These are phyloP conservation scores for Saururus chinensis DNA, from an alignment of 164 flowering plant species.

Conservation along the genomic window DNA sequence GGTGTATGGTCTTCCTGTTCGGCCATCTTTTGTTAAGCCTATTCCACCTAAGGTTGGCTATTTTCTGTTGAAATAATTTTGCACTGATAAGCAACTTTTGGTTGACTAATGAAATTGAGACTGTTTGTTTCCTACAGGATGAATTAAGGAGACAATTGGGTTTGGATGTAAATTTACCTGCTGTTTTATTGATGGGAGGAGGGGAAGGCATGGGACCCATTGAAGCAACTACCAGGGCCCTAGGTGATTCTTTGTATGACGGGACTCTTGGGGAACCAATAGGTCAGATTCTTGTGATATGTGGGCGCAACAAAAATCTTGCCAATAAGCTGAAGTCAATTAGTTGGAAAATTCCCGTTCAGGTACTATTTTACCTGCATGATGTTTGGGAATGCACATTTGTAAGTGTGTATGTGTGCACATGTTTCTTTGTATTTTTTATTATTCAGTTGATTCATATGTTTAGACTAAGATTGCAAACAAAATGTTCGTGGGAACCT, in stretches of 20 bases:
- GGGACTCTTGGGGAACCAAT: constrained; percentile 54
- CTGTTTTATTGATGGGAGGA: constrained; percentile 95
- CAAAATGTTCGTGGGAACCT: too few species aligned
- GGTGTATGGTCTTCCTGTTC: constrained; percentile 93
- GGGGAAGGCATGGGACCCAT: constrained; percentile 99
- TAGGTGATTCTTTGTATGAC: constrained; percentile 66
- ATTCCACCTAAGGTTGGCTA: constrained; percentile 70
- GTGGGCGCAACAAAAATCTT: constrained; percentile 92
- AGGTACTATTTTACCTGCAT: constrained; percentile 33
- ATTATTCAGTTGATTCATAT: too few species aligned
- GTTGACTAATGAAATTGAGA: neutral
- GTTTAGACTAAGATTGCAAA: too few species aligned
- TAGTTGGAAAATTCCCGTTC: constrained; percentile 87
- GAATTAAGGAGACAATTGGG: constrained; percentile 78
- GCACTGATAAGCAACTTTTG: neutral
- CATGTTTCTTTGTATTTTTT: too few species aligned
- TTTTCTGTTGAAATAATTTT: constrained; percentile 1
- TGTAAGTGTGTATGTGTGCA: neutral
- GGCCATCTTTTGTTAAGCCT: constrained; percentile 91
- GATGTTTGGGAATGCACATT: neutral
- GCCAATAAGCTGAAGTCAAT: constrained; percentile 48
- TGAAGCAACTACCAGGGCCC: constrained; percentile 91
- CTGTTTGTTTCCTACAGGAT: constrained; percentile 24
- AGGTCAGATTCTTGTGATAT: constrained; percentile 87
- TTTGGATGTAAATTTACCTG: constrained; percentile 86